These are phyloP conservation scores for Petasospora fabianii DNA, from an alignment of 1,139 yeast genomes.

Conservation along the genomic window DNA sequence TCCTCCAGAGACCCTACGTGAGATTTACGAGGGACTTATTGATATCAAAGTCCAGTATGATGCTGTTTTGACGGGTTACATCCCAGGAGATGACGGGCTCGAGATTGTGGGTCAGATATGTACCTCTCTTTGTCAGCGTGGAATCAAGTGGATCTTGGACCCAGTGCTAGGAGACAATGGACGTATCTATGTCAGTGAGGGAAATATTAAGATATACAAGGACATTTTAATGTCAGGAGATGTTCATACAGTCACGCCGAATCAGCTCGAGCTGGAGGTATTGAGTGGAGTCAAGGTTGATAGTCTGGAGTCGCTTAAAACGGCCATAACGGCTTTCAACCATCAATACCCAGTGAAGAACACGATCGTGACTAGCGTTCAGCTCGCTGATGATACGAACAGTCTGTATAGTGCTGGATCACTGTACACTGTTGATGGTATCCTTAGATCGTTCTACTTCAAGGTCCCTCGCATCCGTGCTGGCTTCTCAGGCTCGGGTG, in stretches of 20 bases:
- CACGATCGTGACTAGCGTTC: constrained; percentile 67
- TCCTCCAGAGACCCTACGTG: constrained; percentile 26
- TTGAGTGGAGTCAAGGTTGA: constrained; percentile 52
- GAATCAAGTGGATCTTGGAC: constrained; percentile 62
- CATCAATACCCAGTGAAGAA: constrained; percentile 47
- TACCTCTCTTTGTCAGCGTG: constrained; percentile 10
- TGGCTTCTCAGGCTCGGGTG: constrained; percentile 92
- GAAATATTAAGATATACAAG: constrained; percentile 64
- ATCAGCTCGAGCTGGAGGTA: constrained; percentile 84
- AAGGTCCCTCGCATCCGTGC: constrained; percentile 58
- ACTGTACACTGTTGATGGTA: constrained; percentile 10
- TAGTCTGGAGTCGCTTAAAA: constrained; percentile 38
- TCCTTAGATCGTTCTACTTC: constrained; percentile 35
- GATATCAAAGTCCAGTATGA: constrained; percentile 37
- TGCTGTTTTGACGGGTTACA: constrained; percentile 56
- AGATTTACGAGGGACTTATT: constrained; percentile 33
- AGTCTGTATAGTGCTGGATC: constrained; percentile 54
- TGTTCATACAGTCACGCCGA: constrained; percentile 79
- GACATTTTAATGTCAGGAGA: constrained; percentile 44
- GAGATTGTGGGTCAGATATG: constrained; percentile 32
- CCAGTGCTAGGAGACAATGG: constrained; percentile 97
- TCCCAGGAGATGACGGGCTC: constrained; percentile 47
- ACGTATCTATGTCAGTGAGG: constrained; percentile 67
- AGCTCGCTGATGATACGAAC: constrained; percentile 26
- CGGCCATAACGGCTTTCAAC: constrained; percentile 50